phyloP scores from a whole-genome alignment of 1,284 basidiomycete genomes.

The Microbotryomycetes sp. region DNA sequence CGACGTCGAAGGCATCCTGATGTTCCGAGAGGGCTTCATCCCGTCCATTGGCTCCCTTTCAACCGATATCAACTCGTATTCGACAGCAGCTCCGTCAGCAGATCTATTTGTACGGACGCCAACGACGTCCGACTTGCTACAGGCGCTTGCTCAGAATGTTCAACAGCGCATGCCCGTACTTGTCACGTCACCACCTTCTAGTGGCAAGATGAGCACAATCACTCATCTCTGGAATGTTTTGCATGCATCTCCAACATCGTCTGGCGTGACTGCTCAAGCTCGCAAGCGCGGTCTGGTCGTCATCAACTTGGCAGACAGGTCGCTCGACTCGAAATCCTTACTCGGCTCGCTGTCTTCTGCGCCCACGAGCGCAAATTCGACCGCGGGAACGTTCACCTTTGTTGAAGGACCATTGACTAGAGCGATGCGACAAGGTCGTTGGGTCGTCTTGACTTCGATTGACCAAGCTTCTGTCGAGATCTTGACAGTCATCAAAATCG shows the following conservation, averaged over 20 bases:
- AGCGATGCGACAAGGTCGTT: conserved; percentile 82
- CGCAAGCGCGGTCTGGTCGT: conserved; percentile 51
- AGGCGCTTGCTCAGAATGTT: conserved; percentile 56
- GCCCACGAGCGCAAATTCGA: conserved; percentile 44
- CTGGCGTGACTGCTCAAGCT: conserved; percentile 32
- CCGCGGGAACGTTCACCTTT: conserved; percentile 88
- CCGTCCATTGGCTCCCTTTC: conserved; percentile 7
- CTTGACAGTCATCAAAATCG: conserved; percentile 70
- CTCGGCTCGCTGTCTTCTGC: conserved; percentile 93
- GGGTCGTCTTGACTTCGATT: conserved; percentile 90
- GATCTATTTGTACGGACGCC: conserved; percentile 58
- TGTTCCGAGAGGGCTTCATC: conserved; percentile 26
- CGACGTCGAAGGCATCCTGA: conserved; percentile 12
- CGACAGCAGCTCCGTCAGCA: conserved; percentile 1
- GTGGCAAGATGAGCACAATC: conserved; percentile 80
- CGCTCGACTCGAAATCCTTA: conserved; percentile 86
- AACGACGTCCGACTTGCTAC: conserved; percentile 55
- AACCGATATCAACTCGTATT: not conserved
- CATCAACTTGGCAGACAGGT: conserved; percentile 87
- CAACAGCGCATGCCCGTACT: conserved; percentile 70
- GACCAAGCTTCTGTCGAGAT: conserved; percentile 83
- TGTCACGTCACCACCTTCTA: conserved; percentile 77
- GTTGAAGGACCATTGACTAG: conserved; percentile 89
- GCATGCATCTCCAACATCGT: conserved; percentile 49
- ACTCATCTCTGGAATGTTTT: conserved; percentile 64